Conservation (phyloP, 768 basidiomycete genomes). For the Hygrocybe punicea region DNA sequence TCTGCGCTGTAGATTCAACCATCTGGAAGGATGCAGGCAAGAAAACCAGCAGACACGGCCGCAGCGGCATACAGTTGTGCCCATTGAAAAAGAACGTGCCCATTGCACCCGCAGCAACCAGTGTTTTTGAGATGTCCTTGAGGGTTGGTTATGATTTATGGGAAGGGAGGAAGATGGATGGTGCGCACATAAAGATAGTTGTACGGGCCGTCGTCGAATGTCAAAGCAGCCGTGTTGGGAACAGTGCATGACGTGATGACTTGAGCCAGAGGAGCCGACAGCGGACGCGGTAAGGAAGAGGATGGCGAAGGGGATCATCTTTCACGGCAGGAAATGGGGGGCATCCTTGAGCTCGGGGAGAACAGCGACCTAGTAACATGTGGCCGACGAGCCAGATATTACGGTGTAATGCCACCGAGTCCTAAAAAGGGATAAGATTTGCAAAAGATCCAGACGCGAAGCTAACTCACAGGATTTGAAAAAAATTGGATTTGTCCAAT, state of each 20-base stretch:
- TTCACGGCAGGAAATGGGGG: too few relatives aligned
- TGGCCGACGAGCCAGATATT: too few relatives aligned
- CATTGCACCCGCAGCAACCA: conserved; percentile 21
- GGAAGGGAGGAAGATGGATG: neutral
- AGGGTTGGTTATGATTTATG: neutral
- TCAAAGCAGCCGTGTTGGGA: conserved; percentile 40
- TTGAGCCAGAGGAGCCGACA: conserved; percentile 20
- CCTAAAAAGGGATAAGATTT: too few relatives aligned
- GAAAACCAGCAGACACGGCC: neutral
- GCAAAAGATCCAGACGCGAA: too few relatives aligned
- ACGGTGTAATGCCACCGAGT: too few relatives aligned
- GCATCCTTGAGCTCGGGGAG: too few relatives aligned
- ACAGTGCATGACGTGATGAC: conserved; percentile 36
- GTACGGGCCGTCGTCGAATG: conserved; percentile 46
- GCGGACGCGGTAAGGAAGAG: too few relatives aligned
- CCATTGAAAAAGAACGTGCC: conserved; percentile 32
- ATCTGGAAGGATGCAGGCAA: conserved; percentile 14
- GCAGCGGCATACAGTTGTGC: conserved; percentile 12
- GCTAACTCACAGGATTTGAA: too few relatives aligned
- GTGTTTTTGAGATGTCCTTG: conserved; percentile 28
- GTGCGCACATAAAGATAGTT: conserved; percentile 29
- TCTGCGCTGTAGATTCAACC: conserved; percentile 39
- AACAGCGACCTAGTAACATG: too few relatives aligned
- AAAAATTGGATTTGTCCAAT: too few relatives aligned
- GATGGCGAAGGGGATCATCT: too few relatives aligned